phyloP scores from a whole-genome alignment of 805 yeast species.

The Kluyveromyces siamensis region DNA sequence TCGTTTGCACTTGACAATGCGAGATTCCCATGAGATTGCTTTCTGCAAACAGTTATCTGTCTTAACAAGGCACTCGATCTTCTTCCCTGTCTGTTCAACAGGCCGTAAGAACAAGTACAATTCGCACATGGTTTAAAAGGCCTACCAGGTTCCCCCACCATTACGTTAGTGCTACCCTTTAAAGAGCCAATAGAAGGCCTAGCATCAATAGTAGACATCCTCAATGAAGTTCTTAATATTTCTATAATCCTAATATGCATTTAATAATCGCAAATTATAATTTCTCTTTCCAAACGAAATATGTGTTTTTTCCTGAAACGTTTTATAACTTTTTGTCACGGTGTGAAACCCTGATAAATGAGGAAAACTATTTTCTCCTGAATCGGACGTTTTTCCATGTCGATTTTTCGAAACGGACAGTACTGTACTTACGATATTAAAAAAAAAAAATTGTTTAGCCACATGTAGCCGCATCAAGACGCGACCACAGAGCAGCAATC shows the following conservation, averaged over 20 bases:
- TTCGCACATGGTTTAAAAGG: slow-evolving; percentile 51
- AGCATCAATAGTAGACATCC: slow-evolving; percentile 3
- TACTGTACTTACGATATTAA: no score
- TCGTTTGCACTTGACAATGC: slow-evolving; percentile 19
- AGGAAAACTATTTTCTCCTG: no score
- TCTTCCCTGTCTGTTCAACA: slow-evolving; percentile 58
- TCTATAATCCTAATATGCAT: neutral
- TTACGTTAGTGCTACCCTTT: neutral
- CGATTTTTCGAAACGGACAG: no score
- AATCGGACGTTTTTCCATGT: no score
- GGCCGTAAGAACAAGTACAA: slow-evolving; percentile 81
- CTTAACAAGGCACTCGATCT: slow-evolving; percentile 40
- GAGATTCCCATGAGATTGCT: slow-evolving; percentile 16
- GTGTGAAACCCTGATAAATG: no score
- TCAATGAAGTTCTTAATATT: neutral
- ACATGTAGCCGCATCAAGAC: no score
- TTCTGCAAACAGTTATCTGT: slow-evolving; percentile 24
- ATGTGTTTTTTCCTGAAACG: no score
- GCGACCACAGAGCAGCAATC: no score
- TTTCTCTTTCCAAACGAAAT: neutral
- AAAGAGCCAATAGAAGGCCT: slow-evolving; percentile 6
- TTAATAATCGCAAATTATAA: no score
- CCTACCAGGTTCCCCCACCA: slow-evolving; percentile 11
- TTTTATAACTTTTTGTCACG: no score
- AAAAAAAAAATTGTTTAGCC: no score